phyloP scores from a whole-genome alignment of 352 stramenopile genomes.

The Lagenidium giganteum region DNA sequence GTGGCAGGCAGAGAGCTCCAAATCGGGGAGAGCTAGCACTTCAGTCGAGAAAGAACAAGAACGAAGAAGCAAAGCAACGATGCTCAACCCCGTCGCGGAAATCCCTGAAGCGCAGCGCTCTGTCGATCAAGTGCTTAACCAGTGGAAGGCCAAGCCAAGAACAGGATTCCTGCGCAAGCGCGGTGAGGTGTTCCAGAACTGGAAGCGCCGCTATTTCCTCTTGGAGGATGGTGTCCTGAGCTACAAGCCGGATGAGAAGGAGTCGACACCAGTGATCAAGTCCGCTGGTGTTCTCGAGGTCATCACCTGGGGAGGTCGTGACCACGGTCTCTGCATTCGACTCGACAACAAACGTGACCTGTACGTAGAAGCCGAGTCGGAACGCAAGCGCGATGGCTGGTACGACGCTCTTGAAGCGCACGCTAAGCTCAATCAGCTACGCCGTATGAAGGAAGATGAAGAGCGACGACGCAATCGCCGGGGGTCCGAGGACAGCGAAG shows the following conservation, averaged over 20 bases:
- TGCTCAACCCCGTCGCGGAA: no score
- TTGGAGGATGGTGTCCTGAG: conserved; percentile 5
- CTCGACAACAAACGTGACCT: conserved; percentile 2
- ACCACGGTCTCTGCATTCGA: conserved; percentile 7
- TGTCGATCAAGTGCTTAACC: not conserved
- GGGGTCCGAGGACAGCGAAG: not conserved
- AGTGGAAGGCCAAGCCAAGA: conserved; percentile 1
- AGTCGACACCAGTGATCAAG: conserved; percentile 5
- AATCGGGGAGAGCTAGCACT: no score
- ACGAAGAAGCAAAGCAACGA: no score
- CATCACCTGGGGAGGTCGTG: conserved; percentile 5
- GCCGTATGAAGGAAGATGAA: not conserved
- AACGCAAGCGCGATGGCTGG: conserved; percentile 3
- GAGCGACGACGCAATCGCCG: not conserved
- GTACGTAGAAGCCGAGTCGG: conserved; percentile 5
- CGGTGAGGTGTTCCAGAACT: conserved; percentile 4
- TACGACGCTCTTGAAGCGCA: conserved; percentile 6
- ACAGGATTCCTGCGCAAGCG: conserved; percentile 4
- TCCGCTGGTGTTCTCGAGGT: conserved; percentile 1
- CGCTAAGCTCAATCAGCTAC: conserved; percentile 3
- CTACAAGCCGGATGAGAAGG: conserved; percentile 4
- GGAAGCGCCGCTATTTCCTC: conserved; percentile 4
- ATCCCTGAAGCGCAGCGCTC: no score
- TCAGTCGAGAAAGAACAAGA: no score
- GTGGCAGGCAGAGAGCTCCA: no score